Base-by-base conservation (phyloP, 2,329 filamentous ascomycete species). In the Meredithiella fracta region DNA sequence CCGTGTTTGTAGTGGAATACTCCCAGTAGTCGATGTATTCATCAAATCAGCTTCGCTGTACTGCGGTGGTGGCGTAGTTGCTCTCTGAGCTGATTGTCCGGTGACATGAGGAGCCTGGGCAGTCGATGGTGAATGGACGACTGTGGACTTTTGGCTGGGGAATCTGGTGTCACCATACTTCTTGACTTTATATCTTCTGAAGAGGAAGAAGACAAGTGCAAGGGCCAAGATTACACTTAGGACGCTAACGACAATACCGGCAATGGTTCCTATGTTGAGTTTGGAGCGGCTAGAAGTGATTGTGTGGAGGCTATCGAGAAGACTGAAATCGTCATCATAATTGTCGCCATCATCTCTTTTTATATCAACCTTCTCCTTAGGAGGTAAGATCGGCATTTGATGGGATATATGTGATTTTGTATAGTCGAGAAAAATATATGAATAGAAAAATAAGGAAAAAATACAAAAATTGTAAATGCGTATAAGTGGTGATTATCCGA, bases 281-380 rank as follows among this genome's bases (percentile, higher is more conserved):
- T 52, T 40, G 5, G 56, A 58, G n/a, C 11, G 29, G 11, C 29
- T 11, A 34, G 15, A 23, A 4, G 51, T 26, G 7, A 53, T 29
- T 4, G 34, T 53, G 22, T 42, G 20, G 25, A 53, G 51, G 40
- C 22, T 53, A n/a, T 44, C 51, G 6, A 53, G 15, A 5, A 40
- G 22, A 5, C 34, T 42, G 14, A 20, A 8, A 53, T 53, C 9
- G n/a, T 52, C 8, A 4, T 56, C 38, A 42, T 52, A 20, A 4
- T 47, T 38, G 6, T 53, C 50, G 55, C 52, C 54, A n/a, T 55
- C 53, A 8, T 55, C 53, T 47, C n/a, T n/a, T 49, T 22, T 49
- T 22, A 11, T 7, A n/a, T n/a, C n/a, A n/a, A n/a, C n/a, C n/a
- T n/a, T 34, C 29, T 34, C 29, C 11, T 11, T 34, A 11, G 29